These are phyloP conservation scores for Russula compacta DNA, from an alignment of 768 basidiomycete genomes.

Conservation along the genomic window DNA sequence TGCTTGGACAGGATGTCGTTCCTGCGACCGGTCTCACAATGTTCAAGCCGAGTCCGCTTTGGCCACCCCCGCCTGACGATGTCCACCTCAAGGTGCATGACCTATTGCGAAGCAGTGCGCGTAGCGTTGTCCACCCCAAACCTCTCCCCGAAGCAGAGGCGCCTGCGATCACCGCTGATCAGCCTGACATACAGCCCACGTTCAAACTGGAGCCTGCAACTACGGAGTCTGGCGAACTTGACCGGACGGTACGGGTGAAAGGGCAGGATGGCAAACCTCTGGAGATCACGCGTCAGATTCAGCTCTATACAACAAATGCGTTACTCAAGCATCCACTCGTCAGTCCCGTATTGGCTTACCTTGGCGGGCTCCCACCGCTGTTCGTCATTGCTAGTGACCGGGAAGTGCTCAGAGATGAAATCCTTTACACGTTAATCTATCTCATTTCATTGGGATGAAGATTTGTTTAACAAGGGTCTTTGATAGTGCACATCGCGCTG, in stretches of 20 bases:
- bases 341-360: slow-evolving; percentile 68
- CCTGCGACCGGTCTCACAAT: slow-evolving; percentile 64
- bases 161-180: background rate
- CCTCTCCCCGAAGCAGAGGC: background rate
- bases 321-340: slow-evolving; percentile 73
- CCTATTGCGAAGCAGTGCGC: slow-evolving; percentile 50
- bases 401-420: slow-evolving; percentile 88
- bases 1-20: slow-evolving; percentile 54
- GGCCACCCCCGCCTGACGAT: slow-evolving; percentile 69
- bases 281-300: slow-evolving; percentile 60
- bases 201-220: background rate
- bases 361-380: slow-evolving; percentile 87
- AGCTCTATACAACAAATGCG: slow-evolving; percentile 78
- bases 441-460: background rate
- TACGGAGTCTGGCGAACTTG: background rate
- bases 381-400: slow-evolving; percentile 79
- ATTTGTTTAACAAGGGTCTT: background rate
- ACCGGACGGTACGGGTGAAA: slow-evolving; percentile 39
- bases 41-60: slow-evolving; percentile 68
- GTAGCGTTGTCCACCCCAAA: slow-evolving; percentile 31
- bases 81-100: slow-evolving; percentile 48
- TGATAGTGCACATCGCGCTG: slow-evolving; percentile 80
- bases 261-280: slow-evolving; percentile 42
- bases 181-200: slow-evolving; percentile 16
- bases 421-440: slow-evolving; percentile 57